Conservation (phyloP, 768 basidiomycete genomes). For the Punctularia strigosozonata region DNA sequence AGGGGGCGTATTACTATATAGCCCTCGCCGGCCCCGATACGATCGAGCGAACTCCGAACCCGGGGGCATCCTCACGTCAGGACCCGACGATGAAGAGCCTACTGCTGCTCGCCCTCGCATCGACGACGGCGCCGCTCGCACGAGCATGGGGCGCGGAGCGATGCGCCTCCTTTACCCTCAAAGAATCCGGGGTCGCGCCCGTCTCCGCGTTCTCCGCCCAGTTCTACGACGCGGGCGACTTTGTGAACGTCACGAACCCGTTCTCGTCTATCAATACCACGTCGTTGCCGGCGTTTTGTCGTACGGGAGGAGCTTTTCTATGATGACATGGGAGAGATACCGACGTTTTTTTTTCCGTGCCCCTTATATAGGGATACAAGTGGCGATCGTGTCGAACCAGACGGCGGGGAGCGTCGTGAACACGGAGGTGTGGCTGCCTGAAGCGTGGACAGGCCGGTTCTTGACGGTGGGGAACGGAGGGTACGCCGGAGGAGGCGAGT, state of each 20-base stretch:
- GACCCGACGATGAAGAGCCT: no score
- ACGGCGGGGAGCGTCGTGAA: slow-evolving; percentile 4
- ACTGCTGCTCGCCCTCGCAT: no score
- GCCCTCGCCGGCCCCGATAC: no score
- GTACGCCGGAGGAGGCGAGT: slow-evolving; percentile 9
- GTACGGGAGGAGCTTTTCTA: neutral
- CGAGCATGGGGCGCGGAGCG: no score
- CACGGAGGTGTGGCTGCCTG: slow-evolving; percentile 13
- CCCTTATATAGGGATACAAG: neutral
- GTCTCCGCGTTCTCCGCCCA: no score
- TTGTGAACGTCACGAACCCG: neutral
- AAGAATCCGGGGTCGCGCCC: no score
- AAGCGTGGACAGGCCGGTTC: slow-evolving; percentile 11
- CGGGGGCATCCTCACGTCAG: no score
- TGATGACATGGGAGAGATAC: no score
- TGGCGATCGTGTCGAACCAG: slow-evolving; percentile 1
- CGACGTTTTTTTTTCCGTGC: neutral
- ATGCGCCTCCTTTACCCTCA: no score
- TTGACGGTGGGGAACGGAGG: slow-evolving; percentile 12
- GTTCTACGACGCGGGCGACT: neutral
- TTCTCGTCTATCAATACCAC: neutral
- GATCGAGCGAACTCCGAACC: no score
- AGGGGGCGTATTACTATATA: no score
- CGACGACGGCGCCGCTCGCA: no score
- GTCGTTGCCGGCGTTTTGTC: neutral